Percentiles rank a stretch among this genome's conserved stretches.
Evolutionary conservation across 805 yeast species (phyloP).

Genomic region (Candida tallmaniae): DNA sequence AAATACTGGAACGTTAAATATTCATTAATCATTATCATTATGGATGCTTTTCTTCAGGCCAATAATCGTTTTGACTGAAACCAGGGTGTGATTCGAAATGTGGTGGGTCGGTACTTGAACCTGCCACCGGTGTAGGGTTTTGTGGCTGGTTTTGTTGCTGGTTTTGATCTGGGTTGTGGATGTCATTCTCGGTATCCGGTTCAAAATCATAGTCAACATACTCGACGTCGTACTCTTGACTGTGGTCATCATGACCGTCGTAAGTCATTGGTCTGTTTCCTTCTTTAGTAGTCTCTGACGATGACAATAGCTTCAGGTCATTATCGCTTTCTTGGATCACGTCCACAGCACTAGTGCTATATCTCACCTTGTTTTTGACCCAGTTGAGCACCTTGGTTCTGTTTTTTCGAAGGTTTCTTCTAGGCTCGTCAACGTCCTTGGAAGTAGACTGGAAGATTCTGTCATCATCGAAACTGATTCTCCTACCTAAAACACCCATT

Average conservation of each 20-base stretch:
- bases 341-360: constrained; percentile 3
- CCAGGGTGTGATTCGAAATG: constrained; percentile 45
- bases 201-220: constrained; percentile 20
- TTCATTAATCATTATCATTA: background rate
- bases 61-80: constrained; percentile 39
- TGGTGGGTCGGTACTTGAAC: constrained; percentile 22
- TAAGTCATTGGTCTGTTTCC: background rate
- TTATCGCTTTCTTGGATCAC: constrained; percentile 9
- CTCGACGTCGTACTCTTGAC: constrained; percentile 6
- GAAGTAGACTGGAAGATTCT: constrained; percentile 9
- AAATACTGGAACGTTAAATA: background rate
- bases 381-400: constrained; percentile 5
- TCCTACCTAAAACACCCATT: constrained; percentile 59
- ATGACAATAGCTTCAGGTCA: constrained; percentile 5
- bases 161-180: background rate
- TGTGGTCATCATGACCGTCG: background rate
- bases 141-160: background rate
- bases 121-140: background rate
- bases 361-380: constrained; percentile 3
- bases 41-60: constrained; percentile 5
- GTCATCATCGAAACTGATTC: constrained; percentile 44
- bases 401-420: constrained; percentile 1
- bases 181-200: constrained; percentile 4
- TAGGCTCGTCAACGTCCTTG: background rate
- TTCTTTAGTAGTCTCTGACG: background rate